phyloP scores from a whole-genome alignment of 176 grass and related monocot species.

The Zizania latifolia region DNA sequence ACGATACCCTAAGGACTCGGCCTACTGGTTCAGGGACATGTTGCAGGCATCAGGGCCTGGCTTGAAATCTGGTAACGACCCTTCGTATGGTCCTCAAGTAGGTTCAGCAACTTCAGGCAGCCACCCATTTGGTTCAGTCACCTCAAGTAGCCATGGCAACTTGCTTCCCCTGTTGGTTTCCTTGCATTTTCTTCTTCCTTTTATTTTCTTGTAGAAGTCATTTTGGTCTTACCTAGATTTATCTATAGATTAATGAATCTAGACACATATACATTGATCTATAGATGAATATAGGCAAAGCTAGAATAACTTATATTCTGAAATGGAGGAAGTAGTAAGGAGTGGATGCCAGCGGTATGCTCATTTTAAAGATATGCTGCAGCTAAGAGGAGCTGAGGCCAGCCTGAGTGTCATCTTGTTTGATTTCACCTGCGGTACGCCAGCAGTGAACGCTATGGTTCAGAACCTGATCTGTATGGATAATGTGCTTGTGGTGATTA shows the following conservation, averaged over 20 bases:
- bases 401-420: background rate
- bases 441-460: background rate
- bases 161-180: slow-evolving; percentile 27
- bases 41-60: slow-evolving; percentile 19
- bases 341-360: background rate
- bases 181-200: slow-evolving; percentile 27
- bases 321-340: background rate
- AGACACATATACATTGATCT: too few species aligned
- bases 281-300: too few species aligned
- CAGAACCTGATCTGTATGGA: background rate
- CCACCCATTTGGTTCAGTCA: background rate
- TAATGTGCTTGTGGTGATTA: background rate
- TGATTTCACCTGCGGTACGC: background rate
- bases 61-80: background rate
- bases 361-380: slow-evolving; percentile 38
- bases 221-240: too few species aligned
- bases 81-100: background rate
- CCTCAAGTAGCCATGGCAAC: background rate
- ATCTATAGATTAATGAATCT: too few species aligned
- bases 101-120: background rate
- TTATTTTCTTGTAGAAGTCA: slow-evolving; percentile 7
- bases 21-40: slow-evolving; percentile 59
- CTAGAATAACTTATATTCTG: too few species aligned
- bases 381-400: background rate
- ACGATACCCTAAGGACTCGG: slow-evolving; percentile 51